Evolutionary conservation across 2,329 filamentous ascomycete genomes (phyloP).

Genomic region (Calonectria fujianensis): DNA sequence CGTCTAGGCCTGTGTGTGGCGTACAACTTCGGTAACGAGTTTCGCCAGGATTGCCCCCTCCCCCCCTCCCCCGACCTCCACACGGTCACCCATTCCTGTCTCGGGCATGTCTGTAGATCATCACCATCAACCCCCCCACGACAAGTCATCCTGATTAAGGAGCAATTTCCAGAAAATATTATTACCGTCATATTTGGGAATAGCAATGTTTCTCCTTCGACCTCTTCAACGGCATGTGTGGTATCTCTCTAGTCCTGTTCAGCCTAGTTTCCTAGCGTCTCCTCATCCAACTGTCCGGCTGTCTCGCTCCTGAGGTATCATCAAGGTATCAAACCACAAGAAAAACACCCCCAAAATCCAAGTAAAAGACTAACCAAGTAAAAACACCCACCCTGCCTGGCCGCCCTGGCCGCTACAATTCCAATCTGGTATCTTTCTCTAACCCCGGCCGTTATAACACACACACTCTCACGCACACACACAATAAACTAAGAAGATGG

Average conservation of each 20-base stretch:
- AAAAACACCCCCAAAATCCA: conserved; percentile 23
- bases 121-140: conserved; percentile 1
- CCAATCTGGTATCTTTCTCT: conserved; percentile 40
- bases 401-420: conserved; percentile 24
- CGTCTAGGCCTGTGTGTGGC: background rate
- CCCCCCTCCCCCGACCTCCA: background rate
- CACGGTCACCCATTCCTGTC: background rate
- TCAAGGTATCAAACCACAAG: conserved; percentile 37
- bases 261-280: conserved; percentile 27
- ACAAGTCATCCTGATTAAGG: background rate
- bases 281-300: conserved; percentile 24
- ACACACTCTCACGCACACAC: background rate
- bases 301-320: conserved; percentile 28
- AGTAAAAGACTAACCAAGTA: conserved; percentile 11
- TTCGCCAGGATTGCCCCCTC: conserved; percentile 6
- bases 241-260: conserved; percentile 32
- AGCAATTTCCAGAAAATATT: conserved; percentile 10
- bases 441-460: conserved; percentile 18
- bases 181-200: conserved; percentile 2
- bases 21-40: conserved; percentile 8
- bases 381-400: conserved; percentile 20
- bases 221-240: conserved; percentile 10
- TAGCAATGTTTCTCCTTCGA: conserved; percentile 17
- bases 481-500: conserved; percentile 20
- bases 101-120: conserved; percentile 14